These are phyloP conservation scores for Didymosphaeria variabile DNA, from an alignment of 2,329 filamentous ascomycete genomes.

Conservation along the genomic window DNA sequence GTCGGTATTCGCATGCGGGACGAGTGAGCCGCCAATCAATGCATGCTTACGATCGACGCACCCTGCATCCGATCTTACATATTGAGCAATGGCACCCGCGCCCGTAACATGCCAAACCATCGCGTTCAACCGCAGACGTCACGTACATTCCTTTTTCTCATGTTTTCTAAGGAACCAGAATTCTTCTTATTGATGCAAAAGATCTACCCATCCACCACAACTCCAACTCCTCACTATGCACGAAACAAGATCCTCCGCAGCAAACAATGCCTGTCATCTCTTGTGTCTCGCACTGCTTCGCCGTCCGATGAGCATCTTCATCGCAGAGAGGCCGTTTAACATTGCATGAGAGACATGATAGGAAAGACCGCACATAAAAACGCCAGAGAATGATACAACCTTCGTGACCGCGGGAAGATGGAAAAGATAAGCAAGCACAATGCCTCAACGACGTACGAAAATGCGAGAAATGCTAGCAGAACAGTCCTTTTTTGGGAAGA, in stretches of 20 bases:
- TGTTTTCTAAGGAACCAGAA: slow-evolving; percentile 16
- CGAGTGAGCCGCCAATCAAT: not conserved
- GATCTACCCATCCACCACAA: slow-evolving; percentile 14
- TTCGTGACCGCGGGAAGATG: slow-evolving; percentile 18
- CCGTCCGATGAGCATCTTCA: slow-evolving; percentile 14
- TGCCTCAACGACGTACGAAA: slow-evolving; percentile 16
- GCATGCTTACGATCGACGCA: not conserved
- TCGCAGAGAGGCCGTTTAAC: slow-evolving; percentile 24
- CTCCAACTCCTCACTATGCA: slow-evolving; percentile 42
- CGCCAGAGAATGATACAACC: slow-evolving; percentile 42
- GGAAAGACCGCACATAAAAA: slow-evolving; percentile 22
- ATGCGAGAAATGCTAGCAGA: slow-evolving; percentile 42
- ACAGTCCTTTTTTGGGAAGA: slow-evolving; percentile 37
- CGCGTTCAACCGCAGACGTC: not conserved
- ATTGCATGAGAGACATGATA: slow-evolving; percentile 18
- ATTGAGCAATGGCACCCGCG: not conserved
- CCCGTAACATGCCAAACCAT: not conserved
- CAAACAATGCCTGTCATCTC: slow-evolving; percentile 31
- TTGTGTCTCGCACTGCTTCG: slow-evolving; percentile 8
- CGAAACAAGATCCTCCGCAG: slow-evolving; percentile 18
- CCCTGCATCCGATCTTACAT: slow-evolving; percentile 1
- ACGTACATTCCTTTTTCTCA: not conserved
- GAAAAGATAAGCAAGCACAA: slow-evolving; percentile 16
- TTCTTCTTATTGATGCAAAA: slow-evolving; percentile 34
- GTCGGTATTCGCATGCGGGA: not conserved